Evolutionary conservation across 441 rosid species (phyloP), one percentile per base, ranked within the genome.

Genomic region (Sinapis alba): DNA sequence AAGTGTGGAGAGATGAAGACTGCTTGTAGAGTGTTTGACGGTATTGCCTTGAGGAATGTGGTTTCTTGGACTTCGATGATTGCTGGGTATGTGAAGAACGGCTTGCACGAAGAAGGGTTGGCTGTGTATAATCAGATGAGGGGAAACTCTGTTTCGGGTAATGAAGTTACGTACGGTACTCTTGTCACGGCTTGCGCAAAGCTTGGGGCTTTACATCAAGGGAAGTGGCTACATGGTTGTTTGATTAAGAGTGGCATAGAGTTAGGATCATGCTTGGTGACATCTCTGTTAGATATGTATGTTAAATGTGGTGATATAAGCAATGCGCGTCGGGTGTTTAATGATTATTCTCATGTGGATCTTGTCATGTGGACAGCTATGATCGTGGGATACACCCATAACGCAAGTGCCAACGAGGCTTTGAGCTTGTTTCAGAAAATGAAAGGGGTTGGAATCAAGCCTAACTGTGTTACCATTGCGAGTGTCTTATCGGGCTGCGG

Each of bases 21-120:
- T 63, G 78, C 89, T 30, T 20, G 69, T 26, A 47, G 71, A 64
- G 91, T 78, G 38, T 87, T 89, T 36, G 82, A 72, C 3, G 75
- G 69, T 78, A 72, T 79, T 43, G 1, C 43, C 0, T 75, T 73
- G 23, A 72, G 75, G 43, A 81, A 78, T 47, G 90, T 89, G 74
- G 86, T 89, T 83, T 83, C 83, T 9, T 89, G 91, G 93, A 85
- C 90, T 83, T 83, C 93, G 13, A 84, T 88, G 80, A 85, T 88
- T 34, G 84, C 75, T 23, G 93, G 89, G 26, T 88, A 84, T 65
- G 89, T 85, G 15, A 89, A 83, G 67, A 88, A 88, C 61, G 81
- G 82, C 61, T 62, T 75, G 59, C 24, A 74, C 0, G 63, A 74
- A 20, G 85, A 84, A 61, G 93, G 80, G 6, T 69, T 87, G 77